Base-by-base conservation (phyloP, 2,329 filamentous ascomycete genomes). In the Colletotrichum horii region DNA sequence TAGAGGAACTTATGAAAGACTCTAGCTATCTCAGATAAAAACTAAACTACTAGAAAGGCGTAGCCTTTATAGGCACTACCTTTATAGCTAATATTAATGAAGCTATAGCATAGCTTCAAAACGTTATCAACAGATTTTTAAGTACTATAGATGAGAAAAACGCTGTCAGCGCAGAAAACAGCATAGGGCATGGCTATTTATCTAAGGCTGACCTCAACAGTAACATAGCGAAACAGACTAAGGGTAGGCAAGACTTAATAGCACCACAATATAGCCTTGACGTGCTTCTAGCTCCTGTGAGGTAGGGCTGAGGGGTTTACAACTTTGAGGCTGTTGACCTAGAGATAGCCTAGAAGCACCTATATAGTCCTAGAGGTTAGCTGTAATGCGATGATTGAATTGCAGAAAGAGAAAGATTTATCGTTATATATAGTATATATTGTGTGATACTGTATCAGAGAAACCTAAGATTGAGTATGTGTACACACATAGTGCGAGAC, bases 1-100 rank as follows among this genome's bases (percentile, higher is more conserved):
- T 89, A 85, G 67, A 84, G 88, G 70, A 64, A 24, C 58, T 70
- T 28, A 15, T 70, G 22, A 65, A 28, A 64, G 43, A 64, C 38
- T 70, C 68, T 15, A 15, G 68, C 30, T 16, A 30, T 28, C 30
- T 70, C 16, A 64, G 58, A 16, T 6, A 70, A 64, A 30, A 70
- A 30, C 68, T 70, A 32, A 12, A 56, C 30, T 70, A 70, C 30
- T 64, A 12, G 58, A 70, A 64, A 70, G 7, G 28, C 30, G 14
- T 70, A 4, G 58, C 58, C 15, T 28, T 64, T 2, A 70, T 8
- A 19, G 38, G 38, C n/a, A 28, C 38, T 14, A 22, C 38, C 30
- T 52, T 70, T 16, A 70, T 70, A 4, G 24, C 38, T n/a, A 34
- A 38, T 6, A 6, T 70, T 11, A 11, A 70, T 3, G 3, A 70